These are phyloP conservation scores for Penicillium janthinellum DNA, from an alignment of 2,329 filamentous ascomycete genomes.

Conservation along the genomic window DNA sequence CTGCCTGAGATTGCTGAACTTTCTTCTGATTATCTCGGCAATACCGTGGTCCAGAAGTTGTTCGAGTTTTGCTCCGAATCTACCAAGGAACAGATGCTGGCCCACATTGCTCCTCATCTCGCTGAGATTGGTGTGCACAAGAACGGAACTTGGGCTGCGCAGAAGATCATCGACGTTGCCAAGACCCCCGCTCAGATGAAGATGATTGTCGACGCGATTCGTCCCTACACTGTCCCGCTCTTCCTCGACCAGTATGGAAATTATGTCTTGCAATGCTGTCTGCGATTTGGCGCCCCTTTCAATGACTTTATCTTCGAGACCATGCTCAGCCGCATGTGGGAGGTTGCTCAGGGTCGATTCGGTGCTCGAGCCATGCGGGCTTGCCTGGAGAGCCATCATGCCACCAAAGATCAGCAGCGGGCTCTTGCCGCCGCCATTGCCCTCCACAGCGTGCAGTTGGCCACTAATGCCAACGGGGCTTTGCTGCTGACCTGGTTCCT, in stretches of 20 bases:
- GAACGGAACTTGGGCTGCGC: conserved; percentile 98
- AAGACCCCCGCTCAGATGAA: conserved; percentile 81
- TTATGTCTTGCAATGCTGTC: conserved; percentile 94
- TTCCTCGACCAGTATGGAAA: conserved; percentile 99
- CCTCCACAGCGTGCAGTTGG: conserved; percentile 93
- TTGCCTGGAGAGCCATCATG: conserved; percentile 92
- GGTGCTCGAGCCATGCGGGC: conserved; percentile 95
- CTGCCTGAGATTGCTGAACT: conserved; percentile 94
- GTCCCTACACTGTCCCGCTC: conserved; percentile 82
- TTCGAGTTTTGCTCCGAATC: conserved; percentile 95
- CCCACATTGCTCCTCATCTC: conserved; percentile 83
- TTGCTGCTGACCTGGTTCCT: conserved; percentile 95
- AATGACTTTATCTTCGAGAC: conserved; percentile 98
- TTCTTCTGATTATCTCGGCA: conserved; percentile 92
- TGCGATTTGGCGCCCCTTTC: conserved; percentile 84
- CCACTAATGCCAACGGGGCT: conserved; percentile 94
- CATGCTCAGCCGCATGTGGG: conserved; percentile 93
- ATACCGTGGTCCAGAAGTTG: conserved; percentile 98
- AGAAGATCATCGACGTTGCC: conserved; percentile 98
- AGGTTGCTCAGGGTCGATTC: conserved; percentile 88
- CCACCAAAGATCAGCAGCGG: conserved; percentile 91
- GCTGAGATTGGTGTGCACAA: conserved; percentile 98
- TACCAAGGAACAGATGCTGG: conserved; percentile 87
- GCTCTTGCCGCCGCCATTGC: conserved; percentile 93
- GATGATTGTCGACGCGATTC: conserved; percentile 80